phyloP scores from a whole-genome alignment of 345 rosid genomes.

The Conringia planisiliqua region DNA sequence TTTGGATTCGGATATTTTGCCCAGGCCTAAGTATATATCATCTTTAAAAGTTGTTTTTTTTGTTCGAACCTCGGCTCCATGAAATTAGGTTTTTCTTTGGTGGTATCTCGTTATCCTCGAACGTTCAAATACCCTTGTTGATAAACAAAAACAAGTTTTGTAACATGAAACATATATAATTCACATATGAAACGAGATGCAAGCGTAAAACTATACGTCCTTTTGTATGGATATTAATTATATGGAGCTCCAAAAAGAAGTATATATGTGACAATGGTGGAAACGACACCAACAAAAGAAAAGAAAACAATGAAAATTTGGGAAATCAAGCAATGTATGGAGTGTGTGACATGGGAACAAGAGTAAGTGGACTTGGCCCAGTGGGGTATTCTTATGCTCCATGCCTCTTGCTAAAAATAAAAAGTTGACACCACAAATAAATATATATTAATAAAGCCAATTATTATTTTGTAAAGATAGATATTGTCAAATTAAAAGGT shows the following conservation, averaged over 20 bases:
- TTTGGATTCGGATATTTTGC: too few species aligned
- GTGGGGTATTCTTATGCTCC: constrained; percentile 36
- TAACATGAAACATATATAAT: background rate
- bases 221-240: background rate
- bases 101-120: background rate
- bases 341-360: constrained; percentile 35
- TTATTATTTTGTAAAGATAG: constrained; percentile 29
- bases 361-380: constrained; percentile 36
- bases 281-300: background rate
- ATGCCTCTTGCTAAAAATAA: constrained; percentile 27
- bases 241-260: background rate
- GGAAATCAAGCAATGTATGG: constrained; percentile 27
- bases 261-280: background rate
- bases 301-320: background rate
- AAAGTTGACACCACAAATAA: constrained; percentile 11
- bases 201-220: background rate
- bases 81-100: background rate
- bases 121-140: background rate
- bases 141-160: background rate
- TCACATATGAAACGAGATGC: background rate
- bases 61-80: background rate
- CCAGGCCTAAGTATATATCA: background rate
- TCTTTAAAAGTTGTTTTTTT: background rate
- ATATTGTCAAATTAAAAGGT: constrained; percentile 36
- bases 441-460: constrained; percentile 22